These are phyloP conservation scores for Protomyces arabidopsidicola DNA, from an alignment of 1,139 yeast species.

Conservation along the genomic window DNA sequence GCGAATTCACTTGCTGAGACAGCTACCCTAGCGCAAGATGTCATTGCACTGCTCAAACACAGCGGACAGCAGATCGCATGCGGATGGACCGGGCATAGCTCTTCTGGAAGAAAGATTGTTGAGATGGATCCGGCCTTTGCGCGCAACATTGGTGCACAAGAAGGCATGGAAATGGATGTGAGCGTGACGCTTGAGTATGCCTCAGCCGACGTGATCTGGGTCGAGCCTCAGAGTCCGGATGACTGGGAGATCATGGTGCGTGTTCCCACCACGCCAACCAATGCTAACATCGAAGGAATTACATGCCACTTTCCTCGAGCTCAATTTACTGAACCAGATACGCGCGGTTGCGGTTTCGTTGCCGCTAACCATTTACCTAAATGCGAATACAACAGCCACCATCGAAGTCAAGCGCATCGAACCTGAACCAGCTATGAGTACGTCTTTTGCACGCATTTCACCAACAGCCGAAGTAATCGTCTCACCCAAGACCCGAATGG, in stretches of 20 bases:
- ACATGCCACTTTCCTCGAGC: conserved; percentile 73
- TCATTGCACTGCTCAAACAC: conserved; percentile 50
- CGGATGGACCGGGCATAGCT: conserved; percentile 81
- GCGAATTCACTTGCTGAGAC: conserved; percentile 51
- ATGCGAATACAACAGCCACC: conserved; percentile 58
- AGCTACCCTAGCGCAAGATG: conserved; percentile 56
- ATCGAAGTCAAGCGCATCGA: conserved; percentile 59
- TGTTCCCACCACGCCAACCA: neutral
- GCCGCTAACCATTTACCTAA: conserved; percentile 63
- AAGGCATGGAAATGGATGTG: conserved; percentile 46
- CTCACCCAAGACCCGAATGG: conserved; percentile 64
- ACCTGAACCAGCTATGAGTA: conserved; percentile 40
- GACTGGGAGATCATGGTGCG: conserved; percentile 68
- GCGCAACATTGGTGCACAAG: conserved; percentile 44
- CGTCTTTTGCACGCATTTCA: conserved; percentile 54
- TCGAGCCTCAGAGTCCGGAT: conserved; percentile 70
- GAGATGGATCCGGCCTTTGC: conserved; percentile 60
- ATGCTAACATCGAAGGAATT: conserved; percentile 54
- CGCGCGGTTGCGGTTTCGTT: conserved; percentile 65
- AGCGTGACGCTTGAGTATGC: conserved; percentile 45
- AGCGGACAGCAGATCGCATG: conserved; percentile 45
- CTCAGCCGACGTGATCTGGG: conserved; percentile 56
- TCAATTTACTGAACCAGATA: conserved; percentile 69
- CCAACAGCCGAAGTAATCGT: conserved; percentile 76
- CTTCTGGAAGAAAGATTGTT: conserved; percentile 37